Percentiles rank a stretch among this genome's conserved stretches.
Conservation (phyloP, 495 filamentous ascomycete species). For the Penicillium cinerascens region DNA sequence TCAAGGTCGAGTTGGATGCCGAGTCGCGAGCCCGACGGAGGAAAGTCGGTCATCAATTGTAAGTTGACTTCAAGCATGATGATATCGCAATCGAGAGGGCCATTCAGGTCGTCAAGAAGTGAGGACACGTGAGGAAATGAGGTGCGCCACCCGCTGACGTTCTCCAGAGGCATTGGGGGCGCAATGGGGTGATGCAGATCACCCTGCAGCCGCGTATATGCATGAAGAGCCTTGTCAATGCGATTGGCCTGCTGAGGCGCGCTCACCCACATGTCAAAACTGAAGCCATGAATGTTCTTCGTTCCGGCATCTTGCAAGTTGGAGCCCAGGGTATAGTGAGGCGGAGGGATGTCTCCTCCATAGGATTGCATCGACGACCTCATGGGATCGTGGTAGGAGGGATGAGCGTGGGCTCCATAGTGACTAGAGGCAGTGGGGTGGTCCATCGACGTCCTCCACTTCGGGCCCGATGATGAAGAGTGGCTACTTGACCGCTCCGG, state of each 20-base stretch:
- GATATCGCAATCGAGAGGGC: constrained; percentile 42
- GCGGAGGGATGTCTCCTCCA: constrained; percentile 34
- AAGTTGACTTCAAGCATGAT: constrained; percentile 49
- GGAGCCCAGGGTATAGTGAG: constrained; percentile 36
- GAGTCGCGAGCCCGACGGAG: constrained; percentile 37
- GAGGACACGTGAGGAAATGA: constrained; percentile 44
- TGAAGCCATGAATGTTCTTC: constrained; percentile 40
- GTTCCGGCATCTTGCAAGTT: constrained; percentile 32
- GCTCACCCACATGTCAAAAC: constrained; percentile 52
- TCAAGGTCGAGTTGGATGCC: constrained; percentile 46
- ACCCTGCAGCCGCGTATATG: constrained; percentile 49
- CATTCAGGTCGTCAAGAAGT: constrained; percentile 33
- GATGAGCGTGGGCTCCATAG: constrained; percentile 27
- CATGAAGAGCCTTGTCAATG: constrained; percentile 43
- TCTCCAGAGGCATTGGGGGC: constrained; percentile 41
- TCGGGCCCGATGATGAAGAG: constrained; percentile 31
- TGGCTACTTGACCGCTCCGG: constrained; percentile 37
- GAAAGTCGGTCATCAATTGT: constrained; percentile 45
- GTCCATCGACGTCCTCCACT: constrained; percentile 41
- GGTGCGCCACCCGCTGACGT: constrained; percentile 41
- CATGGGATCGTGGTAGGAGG: constrained; percentile 34
- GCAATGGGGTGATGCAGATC: constrained; percentile 35
- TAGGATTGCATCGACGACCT: constrained; percentile 33
- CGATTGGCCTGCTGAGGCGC: constrained; percentile 39
- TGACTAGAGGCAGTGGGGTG: constrained; percentile 32